A percentile compares a stretch with the other conserved stretches of the same genome.
phyloP scores from a whole-genome alignment of 495 filamentous ascomycete genomes.

The Penicillium egyptiacum region DNA sequence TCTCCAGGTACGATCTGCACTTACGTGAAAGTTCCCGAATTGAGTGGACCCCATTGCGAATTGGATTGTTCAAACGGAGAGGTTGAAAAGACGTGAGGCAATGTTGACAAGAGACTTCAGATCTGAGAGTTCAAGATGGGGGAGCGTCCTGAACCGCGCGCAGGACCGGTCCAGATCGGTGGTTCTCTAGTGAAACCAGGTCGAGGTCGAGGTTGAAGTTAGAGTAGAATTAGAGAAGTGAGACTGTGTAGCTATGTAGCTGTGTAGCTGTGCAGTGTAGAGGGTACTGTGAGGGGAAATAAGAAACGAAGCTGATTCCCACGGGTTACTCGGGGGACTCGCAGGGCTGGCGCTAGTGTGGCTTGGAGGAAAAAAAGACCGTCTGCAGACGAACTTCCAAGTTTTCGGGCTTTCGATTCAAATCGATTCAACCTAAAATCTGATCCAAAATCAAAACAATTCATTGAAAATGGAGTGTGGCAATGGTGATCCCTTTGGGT shows the following conservation, averaged over 20 bases:
- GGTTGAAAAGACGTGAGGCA: conserved; percentile 15
- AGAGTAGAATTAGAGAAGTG: not conserved
- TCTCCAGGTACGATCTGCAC: conserved; percentile 34
- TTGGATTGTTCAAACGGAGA: conserved; percentile 15
- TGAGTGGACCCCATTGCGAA: conserved; percentile 61
- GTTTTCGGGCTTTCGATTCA: not conserved
- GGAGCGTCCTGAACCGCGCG: conserved; percentile 36
- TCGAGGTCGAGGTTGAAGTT: not conserved
- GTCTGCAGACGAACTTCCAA: not conserved
- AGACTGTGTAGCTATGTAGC: not conserved
- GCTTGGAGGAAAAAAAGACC: conserved; percentile 3
- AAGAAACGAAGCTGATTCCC: not conserved
- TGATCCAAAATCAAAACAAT: not conserved
- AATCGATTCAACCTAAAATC: not conserved
- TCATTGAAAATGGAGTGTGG: not conserved
- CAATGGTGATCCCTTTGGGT: conserved; percentile 1
- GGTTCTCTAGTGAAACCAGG: conserved; percentile 22
- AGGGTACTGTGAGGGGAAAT: not conserved
- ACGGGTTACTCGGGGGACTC: conserved; percentile 7
- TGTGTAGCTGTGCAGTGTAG: not conserved
- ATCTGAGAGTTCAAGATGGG: conserved; percentile 14
- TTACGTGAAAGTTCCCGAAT: conserved; percentile 89
- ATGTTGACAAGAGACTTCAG: conserved; percentile 2
- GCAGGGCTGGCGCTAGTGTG: conserved; percentile 9
- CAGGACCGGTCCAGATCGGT: conserved; percentile 27